These are phyloP conservation scores for Phoma sp. DNA, from an alignment of 2,329 filamentous ascomycete genomes.

Conservation along the genomic window DNA sequence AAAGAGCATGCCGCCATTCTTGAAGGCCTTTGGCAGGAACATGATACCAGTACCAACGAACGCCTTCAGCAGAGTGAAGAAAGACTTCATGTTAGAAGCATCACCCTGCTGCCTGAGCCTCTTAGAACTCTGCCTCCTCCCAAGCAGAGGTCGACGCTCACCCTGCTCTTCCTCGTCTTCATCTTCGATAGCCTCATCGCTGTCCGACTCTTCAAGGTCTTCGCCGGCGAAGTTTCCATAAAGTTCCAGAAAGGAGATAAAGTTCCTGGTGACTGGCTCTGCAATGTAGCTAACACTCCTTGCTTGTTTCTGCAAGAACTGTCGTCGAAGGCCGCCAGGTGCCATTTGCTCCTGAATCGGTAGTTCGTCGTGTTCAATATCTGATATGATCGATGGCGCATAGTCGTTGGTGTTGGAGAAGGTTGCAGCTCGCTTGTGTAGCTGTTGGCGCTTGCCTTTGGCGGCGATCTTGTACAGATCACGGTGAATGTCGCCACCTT, in stretches of 20 bases:
- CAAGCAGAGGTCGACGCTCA: slow-evolving; percentile 69
- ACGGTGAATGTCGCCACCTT: slow-evolving; percentile 80
- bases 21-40: slow-evolving; percentile 81
- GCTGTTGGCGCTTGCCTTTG: slow-evolving; percentile 54
- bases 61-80: slow-evolving; percentile 80
- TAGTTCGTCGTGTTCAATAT: slow-evolving; percentile 47
- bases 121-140: slow-evolving; percentile 60
- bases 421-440: slow-evolving; percentile 67
- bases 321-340: slow-evolving; percentile 63
- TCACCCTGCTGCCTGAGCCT: slow-evolving; percentile 62
- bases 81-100: slow-evolving; percentile 74
- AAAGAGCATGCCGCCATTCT: slow-evolving; percentile 79
- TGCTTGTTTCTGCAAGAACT: slow-evolving; percentile 57
- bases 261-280: slow-evolving; percentile 70
- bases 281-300: slow-evolving; percentile 52
- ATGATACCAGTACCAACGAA: slow-evolving; percentile 84
- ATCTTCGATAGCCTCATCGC: slow-evolving; percentile 63
- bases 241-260: slow-evolving; percentile 77
- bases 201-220: slow-evolving; percentile 66
- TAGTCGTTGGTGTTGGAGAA: slow-evolving; percentile 64
- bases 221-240: slow-evolving; percentile 82
- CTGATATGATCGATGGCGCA: slow-evolving; percentile 28
- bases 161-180: slow-evolving; percentile 60
- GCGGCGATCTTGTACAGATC: slow-evolving; percentile 78
- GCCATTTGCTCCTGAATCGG: slow-evolving; percentile 55